These are phyloP conservation scores for Clarireedia monteithiana DNA, from an alignment of 2,329 filamentous ascomycete genomes.

Conservation along the genomic window DNA sequence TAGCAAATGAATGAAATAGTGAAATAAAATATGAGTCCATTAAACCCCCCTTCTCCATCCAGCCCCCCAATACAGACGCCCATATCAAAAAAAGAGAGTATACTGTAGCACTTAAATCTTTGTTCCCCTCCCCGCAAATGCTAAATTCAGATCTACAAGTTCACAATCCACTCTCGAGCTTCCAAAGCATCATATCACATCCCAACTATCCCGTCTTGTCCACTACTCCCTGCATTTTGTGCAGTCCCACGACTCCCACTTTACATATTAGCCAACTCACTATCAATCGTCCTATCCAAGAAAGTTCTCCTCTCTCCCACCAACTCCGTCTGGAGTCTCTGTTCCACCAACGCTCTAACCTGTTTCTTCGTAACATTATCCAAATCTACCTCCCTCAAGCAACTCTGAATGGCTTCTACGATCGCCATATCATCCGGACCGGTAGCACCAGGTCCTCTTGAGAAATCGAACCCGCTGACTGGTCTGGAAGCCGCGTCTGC, in stretches of 20 bases:
- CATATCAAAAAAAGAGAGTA: no score
- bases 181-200: no score
- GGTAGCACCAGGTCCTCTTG: conserved; percentile 40
- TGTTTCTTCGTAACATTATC: conserved; percentile 99
- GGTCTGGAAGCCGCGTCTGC: conserved; percentile 30
- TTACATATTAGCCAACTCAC: conserved; percentile 88
- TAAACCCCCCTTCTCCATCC: no score
- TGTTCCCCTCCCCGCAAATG: no score
- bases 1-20: no score
- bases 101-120: no score
- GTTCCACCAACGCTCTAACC: conserved; percentile 82
- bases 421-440: conserved; percentile 77
- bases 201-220: no score
- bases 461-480: conserved; percentile 54
- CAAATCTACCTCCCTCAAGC: conserved; percentile 80
- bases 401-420: conserved; percentile 73
- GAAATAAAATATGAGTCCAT: no score
- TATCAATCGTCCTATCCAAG: conserved; percentile 88
- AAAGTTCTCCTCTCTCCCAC: conserved; percentile 79
- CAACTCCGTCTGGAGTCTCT: conserved; percentile 84
- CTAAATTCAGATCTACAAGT: no score
- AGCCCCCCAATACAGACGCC: no score
- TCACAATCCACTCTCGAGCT: no score
- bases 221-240: no score
- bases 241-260: not conserved